Evolutionary conservation across 306 rosid genomes (phyloP).

Genomic region (Trifolium repens): DNA sequence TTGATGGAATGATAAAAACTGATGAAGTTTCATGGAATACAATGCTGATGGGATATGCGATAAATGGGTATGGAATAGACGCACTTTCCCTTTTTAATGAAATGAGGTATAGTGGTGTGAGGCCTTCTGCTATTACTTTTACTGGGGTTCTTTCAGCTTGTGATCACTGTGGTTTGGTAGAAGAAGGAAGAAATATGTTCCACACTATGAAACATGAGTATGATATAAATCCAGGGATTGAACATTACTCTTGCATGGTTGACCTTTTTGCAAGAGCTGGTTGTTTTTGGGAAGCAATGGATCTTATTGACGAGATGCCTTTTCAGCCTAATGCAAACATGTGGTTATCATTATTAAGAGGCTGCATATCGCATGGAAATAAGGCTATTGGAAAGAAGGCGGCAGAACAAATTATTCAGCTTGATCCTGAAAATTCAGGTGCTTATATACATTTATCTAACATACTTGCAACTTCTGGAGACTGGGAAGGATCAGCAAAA

Average conservation of each 20-base stretch:
- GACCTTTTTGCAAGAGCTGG: constrained; percentile 77
- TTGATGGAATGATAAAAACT: constrained; percentile 60
- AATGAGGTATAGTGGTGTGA: constrained; percentile 59
- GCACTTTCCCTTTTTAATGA: constrained; percentile 63
- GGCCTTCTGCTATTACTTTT: constrained; percentile 68
- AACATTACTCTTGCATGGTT: constrained; percentile 75
- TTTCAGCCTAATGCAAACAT: constrained; percentile 67
- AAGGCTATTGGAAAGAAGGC: constrained; percentile 60
- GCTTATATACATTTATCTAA: constrained; percentile 78
- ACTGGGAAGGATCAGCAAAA: constrained; percentile 78
- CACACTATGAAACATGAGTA: constrained; percentile 54
- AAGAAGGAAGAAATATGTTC: constrained; percentile 73
- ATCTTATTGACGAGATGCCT: constrained; percentile 63
- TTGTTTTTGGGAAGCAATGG: constrained; percentile 63
- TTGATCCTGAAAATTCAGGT: constrained; percentile 67
- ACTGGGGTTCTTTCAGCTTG: constrained; percentile 76
- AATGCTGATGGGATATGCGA: constrained; percentile 81
- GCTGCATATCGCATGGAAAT: constrained; percentile 65
- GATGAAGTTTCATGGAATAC: constrained; percentile 83
- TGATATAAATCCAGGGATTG: constrained; percentile 58
- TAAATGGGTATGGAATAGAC: constrained; percentile 79
- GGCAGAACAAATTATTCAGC: constrained; percentile 62
- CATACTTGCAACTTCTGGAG: constrained; percentile 64
- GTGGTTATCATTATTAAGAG: constrained; percentile 76
- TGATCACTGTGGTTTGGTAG: constrained; percentile 71